phyloP scores from a whole-genome alignment of 768 basidiomycete species.

The Tricholomella constricta region DNA sequence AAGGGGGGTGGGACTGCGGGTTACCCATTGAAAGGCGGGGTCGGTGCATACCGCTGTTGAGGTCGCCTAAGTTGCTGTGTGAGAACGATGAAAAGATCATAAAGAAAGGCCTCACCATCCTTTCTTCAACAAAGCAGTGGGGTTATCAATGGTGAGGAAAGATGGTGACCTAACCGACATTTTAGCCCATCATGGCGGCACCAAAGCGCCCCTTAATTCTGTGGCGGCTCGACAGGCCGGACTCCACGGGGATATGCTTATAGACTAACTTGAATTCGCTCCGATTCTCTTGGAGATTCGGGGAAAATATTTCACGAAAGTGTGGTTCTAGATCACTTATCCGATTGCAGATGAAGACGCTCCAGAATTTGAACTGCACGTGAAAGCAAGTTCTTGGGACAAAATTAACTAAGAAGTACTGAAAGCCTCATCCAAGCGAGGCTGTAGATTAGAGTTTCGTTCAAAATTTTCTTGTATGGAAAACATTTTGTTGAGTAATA shows the following conservation, averaged over 20 bases:
- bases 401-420: no score
- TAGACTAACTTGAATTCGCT: not conserved
- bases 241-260: conserved; percentile 2
- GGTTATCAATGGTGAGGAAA: not conserved
- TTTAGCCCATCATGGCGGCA: not conserved
- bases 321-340: not conserved
- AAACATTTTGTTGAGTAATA: no score
- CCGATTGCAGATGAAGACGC: no score
- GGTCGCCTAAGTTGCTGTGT: conserved; percentile 15
- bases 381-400: no score
- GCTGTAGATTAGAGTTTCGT: no score
- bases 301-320: not conserved
- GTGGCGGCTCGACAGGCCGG: not conserved
- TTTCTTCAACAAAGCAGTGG: not conserved
- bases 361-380: no score
- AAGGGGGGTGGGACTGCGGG: not conserved
- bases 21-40: conserved; percentile 2
- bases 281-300: not conserved
- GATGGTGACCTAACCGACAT: not conserved
- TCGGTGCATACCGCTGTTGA: conserved; percentile 21
- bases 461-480: no score
- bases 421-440: no score
- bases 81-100: not conserved
- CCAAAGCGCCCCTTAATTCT: conserved; percentile 5
- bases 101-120: conserved; percentile 11